A percentile compares a stretch with the other conserved stretches of the same genome.
Evolutionary conservation across 2,329 filamentous ascomycete species (phyloP).

Genomic region (Phaeosphaeria sp.): DNA sequence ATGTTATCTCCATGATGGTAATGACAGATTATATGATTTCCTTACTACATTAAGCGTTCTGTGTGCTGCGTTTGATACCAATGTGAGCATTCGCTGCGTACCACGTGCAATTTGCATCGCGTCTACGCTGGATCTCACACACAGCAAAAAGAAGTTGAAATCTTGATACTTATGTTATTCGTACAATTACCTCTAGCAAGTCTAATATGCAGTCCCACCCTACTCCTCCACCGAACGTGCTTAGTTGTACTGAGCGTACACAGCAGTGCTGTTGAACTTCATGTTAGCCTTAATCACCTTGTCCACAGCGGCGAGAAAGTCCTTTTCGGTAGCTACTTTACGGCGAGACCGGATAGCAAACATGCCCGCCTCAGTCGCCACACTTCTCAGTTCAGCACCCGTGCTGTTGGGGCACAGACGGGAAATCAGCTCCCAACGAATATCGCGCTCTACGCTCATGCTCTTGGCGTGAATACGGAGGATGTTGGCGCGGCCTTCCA

Average conservation of each 20-base stretch:
- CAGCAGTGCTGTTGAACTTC: constrained; percentile 99
- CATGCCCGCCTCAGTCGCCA: constrained; percentile 98
- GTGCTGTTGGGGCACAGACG: constrained; percentile 96
- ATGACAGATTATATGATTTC: too few species aligned
- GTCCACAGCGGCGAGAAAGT: constrained; percentile 96
- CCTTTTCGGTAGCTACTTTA: constrained; percentile 99
- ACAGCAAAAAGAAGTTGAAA: too few species aligned
- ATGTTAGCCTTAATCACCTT: constrained; percentile 99
- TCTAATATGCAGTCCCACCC: background rate
- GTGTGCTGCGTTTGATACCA: too few species aligned
- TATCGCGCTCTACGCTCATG: constrained; percentile 98
- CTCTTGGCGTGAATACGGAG: constrained; percentile 98
- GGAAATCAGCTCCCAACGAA: constrained; percentile 98
- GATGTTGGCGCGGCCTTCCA: constrained; percentile 97
- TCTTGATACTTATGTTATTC: background rate
- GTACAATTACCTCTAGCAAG: background rate
- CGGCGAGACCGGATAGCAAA: constrained; percentile 92
- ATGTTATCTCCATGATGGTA: too few species aligned
- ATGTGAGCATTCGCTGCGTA: too few species aligned
- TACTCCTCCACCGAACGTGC: background rate
- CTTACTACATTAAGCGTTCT: too few species aligned
- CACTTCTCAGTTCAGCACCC: constrained; percentile 92
- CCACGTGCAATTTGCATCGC: too few species aligned
- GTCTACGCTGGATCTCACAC: too few species aligned
- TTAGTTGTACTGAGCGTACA: constrained; percentile 99